phyloP scores from a whole-genome alignment of 176 grass and related monocot genomes.

The Musa beccarii region DNA sequence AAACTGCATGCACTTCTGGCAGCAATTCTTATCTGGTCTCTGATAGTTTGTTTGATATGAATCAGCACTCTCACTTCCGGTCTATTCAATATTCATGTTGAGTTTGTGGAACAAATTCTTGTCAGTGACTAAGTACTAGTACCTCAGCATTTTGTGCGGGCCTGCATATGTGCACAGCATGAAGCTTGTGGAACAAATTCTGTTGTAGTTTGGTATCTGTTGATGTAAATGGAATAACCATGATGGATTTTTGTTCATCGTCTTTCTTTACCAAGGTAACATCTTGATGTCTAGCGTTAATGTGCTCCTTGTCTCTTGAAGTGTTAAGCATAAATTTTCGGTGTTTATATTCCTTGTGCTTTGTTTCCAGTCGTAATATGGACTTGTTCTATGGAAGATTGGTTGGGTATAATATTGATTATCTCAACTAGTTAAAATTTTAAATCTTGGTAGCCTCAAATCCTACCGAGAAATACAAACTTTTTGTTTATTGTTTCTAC shows the following conservation, averaged over 20 bases:
- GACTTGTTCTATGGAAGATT: neutral
- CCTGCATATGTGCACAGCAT: conserved; percentile 41
- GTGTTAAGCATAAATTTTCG: too few relatives aligned
- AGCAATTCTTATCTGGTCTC: neutral
- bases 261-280: too few relatives aligned
- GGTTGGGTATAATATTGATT: too few relatives aligned
- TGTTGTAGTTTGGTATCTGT: neutral
- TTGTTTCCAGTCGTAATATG: neutral
- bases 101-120: conserved; percentile 64
- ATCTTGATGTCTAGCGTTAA: neutral
- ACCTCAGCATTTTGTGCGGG: conserved; percentile 26
- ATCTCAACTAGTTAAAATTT: too few relatives aligned
- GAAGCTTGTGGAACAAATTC: conserved; percentile 14
- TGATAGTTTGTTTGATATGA: conserved; percentile 9
- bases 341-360: neutral
- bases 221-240: neutral
- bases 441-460: too few relatives aligned
- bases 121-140: conserved; percentile 42
- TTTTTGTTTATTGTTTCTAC: too few relatives aligned
- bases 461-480: too few relatives aligned
- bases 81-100: conserved; percentile 29
- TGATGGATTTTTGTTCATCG: neutral
- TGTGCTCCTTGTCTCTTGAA: neutral
- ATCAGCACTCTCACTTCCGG: conserved; percentile 52
- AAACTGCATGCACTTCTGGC: neutral